phyloP scores from a whole-genome alignment of 768 basidiomycete genomes.

The Vararia minispora region DNA sequence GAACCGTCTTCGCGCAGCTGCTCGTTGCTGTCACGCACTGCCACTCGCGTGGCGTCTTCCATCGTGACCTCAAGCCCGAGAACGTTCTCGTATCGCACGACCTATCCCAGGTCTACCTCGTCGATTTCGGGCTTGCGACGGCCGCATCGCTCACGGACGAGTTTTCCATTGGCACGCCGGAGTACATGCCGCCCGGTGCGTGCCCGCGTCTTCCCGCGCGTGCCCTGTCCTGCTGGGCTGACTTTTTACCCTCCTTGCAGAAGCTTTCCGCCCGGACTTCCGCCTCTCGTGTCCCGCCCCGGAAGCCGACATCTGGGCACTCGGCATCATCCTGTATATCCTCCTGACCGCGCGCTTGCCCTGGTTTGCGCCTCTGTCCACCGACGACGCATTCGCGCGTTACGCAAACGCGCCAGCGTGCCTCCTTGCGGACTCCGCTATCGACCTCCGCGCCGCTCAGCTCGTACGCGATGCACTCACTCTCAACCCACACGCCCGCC shows the following conservation, averaged over 20 bases:
- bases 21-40: slow-evolving; percentile 71
- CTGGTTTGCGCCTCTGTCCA: slow-evolving; percentile 62
- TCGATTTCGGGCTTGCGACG: slow-evolving; percentile 73
- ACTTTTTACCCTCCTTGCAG: slow-evolving; percentile 22
- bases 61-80: slow-evolving; percentile 85
- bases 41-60: slow-evolving; percentile 60
- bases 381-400: slow-evolving; percentile 30
- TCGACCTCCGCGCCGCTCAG: too few relatives aligned
- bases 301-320: slow-evolving; percentile 62
- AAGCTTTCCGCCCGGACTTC: slow-evolving; percentile 40
- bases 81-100: slow-evolving; percentile 53
- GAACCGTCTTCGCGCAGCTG: slow-evolving; percentile 62
- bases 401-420: too few relatives aligned
- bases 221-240: slow-evolving; percentile 4
- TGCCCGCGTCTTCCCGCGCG: background rate
- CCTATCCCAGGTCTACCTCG: slow-evolving; percentile 44
- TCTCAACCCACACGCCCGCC: too few relatives aligned
- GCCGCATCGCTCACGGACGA: slow-evolving; percentile 32
- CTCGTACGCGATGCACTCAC: too few relatives aligned
- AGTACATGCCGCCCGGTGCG: slow-evolving; percentile 66
- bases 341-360: slow-evolving; percentile 70
- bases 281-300: slow-evolving; percentile 42
- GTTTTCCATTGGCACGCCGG: slow-evolving; percentile 47
- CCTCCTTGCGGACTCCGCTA: too few relatives aligned
- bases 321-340: slow-evolving; percentile 75